Conservation (phyloP, 306 rosid genomes). For the Fragaria iinumae region DNA sequence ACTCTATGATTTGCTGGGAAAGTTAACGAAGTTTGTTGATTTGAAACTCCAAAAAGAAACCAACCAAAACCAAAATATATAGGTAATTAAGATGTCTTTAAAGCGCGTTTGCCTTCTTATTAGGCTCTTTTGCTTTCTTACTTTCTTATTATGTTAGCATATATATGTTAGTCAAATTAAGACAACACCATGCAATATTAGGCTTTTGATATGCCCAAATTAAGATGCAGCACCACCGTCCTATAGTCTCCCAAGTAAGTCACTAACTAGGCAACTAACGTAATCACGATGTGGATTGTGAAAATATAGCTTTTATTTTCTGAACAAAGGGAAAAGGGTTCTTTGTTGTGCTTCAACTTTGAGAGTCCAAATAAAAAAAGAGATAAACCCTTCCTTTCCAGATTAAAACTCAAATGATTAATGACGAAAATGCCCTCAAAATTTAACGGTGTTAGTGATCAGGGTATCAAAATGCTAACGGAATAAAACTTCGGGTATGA, state of each 20-base stretch:
- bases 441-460: no score
- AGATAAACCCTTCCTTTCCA: neutral
- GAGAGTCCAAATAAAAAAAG: constrained; percentile 31
- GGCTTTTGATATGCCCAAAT: constrained; percentile 17
- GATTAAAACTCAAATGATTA: neutral
- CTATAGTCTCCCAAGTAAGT: neutral
- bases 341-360: constrained; percentile 38
- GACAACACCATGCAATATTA: constrained; percentile 10
- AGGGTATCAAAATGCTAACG: no score
- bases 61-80: neutral
- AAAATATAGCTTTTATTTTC: constrained; percentile 11
- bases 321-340: constrained; percentile 27
- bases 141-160: neutral
- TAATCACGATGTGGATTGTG: constrained; percentile 5
- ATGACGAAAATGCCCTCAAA: no score
- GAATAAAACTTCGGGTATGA: no score
- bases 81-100: neutral
- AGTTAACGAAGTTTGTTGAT: neutral
- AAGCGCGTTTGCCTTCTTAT: neutral
- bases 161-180: neutral
- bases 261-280: neutral
- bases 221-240: neutral
- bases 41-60: neutral
- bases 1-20: neutral
- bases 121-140: neutral